Base-by-base conservation (phyloP, 495 filamentous ascomycete species). In the Pyrenula aspistea region DNA sequence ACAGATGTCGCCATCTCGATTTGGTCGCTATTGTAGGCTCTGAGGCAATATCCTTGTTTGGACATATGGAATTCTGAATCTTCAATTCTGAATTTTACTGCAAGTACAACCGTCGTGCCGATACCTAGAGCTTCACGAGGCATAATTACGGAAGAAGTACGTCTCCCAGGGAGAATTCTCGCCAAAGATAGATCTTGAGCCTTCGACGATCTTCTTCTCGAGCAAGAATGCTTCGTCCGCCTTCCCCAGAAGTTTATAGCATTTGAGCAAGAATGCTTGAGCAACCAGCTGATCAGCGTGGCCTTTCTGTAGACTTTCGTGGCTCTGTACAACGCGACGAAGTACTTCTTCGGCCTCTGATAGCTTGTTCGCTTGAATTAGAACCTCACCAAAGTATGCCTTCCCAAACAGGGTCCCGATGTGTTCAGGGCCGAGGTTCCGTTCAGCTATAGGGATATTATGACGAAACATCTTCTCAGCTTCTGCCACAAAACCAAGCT, bases 351-450 rank as follows among this genome's bases (percentile, higher is more conserved):
- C 31, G 15, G 31, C 31, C 31, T 42, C 31, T 42, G 31, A 42
- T 8, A 42, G 31, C 31, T 42, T 42, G 31, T 42, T 42, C 15
- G 31, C 31, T 42, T 42, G 31, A 15, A 42, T 42, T 4, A 42
- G 31, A 8, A 42, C 31, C 15, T 42, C 31, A 42, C 31, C 31
- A 42, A 42, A 42, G 31, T 42, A 42, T 15, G 60, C 51, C n/a
- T 60, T 61, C 1, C 66, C 72, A 15, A 57, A 55, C 0, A 74
- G 60, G 1, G 58, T 63, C 1, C 68, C 71, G 22, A 69, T 23
- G 55, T 75, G 70, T 36, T 69, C 53, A 22, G 61, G 51, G 22
- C 69, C 70, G 1, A 73, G 64, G 53, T 67, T 73, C 1, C 71
- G 61, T 25, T 68, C 61, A 1, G 62, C 71, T 48, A 69, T 60